Base-by-base conservation (phyloP, 257 asterid species). In the Jacaranda mimosifolia region DNA sequence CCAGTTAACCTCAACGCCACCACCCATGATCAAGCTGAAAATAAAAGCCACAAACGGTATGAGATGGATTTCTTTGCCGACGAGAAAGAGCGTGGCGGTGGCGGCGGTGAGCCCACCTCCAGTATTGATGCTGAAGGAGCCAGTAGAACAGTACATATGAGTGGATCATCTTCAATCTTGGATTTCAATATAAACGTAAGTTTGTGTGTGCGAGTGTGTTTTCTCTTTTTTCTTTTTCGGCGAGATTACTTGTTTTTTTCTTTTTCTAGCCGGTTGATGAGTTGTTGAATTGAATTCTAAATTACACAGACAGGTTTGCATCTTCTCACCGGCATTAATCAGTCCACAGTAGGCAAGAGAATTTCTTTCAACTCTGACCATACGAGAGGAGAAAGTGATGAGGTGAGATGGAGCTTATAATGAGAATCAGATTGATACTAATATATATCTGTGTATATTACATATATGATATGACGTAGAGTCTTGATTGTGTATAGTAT, bases 51-150 rank as follows among this genome's bases (percentile, higher is more conserved):
- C 80, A n/a, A n/a, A n/a, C 1, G 86, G n/a, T n/a, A 80, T 70
- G 98, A 89, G 68, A 85, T 88, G 98, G 97, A 91, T 79, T 93
- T 93, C 65, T 93, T 93, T 75, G 73, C 92, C 8, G 83, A 83
- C 45, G 86, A 82, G 49, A 86, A 82, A 39, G 80, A 9, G 6
- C 64, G 46, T 8, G 52, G 68, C 26, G 63, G 58, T 32, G n/a
- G 15, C 66, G 76, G 49, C 62, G 9, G 42, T 1, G 70, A 21
- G 8, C 21, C 74, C 51, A 53, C 13, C 42, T 70, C 52, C 15
- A 32, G 42, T 9, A 55, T n/a, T 7, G 62, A 17, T 21, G 68
- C 15, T 9, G 79, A 57, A 18, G 70, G 48, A 19, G 35, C 65
- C 12, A 74, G 81, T 13, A 21, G 56, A 3, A 79, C 72, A 26